Percentiles rank a stretch among this genome's conserved stretches.
Conservation (phyloP, 345 rosid genomes). For the Brassica juncea region DNA sequence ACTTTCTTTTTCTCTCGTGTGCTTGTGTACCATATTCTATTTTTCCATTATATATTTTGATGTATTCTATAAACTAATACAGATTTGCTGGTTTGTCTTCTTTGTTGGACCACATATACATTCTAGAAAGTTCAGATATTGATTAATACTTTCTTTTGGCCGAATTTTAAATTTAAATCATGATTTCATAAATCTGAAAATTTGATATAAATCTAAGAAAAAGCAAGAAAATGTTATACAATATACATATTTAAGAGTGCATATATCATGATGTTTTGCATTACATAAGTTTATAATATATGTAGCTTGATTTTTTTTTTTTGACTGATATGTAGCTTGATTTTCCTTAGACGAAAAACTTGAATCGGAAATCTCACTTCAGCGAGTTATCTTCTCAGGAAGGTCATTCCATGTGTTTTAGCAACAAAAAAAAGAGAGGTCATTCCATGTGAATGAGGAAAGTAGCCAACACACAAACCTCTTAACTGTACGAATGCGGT, state of each 20-base stretch:
- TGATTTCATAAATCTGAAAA: not conserved
- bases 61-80: not conserved
- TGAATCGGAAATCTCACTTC: not conserved
- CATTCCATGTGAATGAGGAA: not conserved
- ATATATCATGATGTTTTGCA: not conserved
- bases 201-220: not conserved
- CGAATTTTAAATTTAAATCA: not conserved
- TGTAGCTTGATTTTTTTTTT: no score
- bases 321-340: not conserved
- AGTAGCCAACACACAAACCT: not conserved
- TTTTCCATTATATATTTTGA: not conserved
- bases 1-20: not conserved
- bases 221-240: not conserved
- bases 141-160: not conserved
- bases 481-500: not conserved
- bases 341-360: not conserved
- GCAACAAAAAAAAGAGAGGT: no score
- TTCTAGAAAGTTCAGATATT: not conserved
- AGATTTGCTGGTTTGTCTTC: slow-evolving; percentile 20
- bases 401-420: not conserved
- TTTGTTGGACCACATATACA: slow-evolving; percentile 2
- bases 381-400: not conserved
- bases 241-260: not conserved
- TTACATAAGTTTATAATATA: not conserved
- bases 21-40: slow-evolving; percentile 8